Base-by-base conservation (phyloP, 768 basidiomycete species). In the Polyporus arcularius region DNA sequence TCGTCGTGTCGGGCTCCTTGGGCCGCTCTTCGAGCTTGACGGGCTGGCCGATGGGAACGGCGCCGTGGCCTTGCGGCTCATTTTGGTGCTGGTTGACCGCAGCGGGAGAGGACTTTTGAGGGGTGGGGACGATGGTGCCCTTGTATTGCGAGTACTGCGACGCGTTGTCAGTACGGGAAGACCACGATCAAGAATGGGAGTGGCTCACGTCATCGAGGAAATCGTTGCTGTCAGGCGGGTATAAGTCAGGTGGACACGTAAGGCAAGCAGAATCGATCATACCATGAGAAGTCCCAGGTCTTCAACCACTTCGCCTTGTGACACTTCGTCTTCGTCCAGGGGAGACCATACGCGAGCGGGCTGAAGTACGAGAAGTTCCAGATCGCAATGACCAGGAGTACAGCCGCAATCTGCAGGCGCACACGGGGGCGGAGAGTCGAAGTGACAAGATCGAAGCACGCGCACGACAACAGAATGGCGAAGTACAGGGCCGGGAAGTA, bases 401-500 rank as follows among this genome's bases (percentile, higher is more conserved):
- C 83, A 0, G 81, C 87, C 0, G 90, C 94, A 35, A 94, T 85
- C 69, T 96, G 92, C 32, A 96, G 71, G 31, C 96, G 80, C 35
- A 92, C 76, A 40, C 85, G 80, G 0, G 94, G 92, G 35, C 88
- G 82, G 8, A 98, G 75, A 0, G 82, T 81, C 31, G 91, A 88
- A 1, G 96, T 97, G 40, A 86, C 74, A 49, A 95, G 82, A 74
- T 99, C 97, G 68, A 98, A 98, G 2, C 89, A 80, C 3, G 79
- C 79, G 55, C 89, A 89, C 30, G 82, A 81, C 26, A 94, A 78
- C 12, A 99, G 83, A 65, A 94, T 85, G n/a, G 90, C 87, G 66
- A 92, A 96, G 71, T 94, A 96, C n/a, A 99, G 79, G 0, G 96
- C 94, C 0, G 96, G 97, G 77, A 98, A 90, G 73, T 98, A 98